Conservation (phyloP, 2,329 filamentous ascomycete genomes). For the Leptographium flavum region DNA sequence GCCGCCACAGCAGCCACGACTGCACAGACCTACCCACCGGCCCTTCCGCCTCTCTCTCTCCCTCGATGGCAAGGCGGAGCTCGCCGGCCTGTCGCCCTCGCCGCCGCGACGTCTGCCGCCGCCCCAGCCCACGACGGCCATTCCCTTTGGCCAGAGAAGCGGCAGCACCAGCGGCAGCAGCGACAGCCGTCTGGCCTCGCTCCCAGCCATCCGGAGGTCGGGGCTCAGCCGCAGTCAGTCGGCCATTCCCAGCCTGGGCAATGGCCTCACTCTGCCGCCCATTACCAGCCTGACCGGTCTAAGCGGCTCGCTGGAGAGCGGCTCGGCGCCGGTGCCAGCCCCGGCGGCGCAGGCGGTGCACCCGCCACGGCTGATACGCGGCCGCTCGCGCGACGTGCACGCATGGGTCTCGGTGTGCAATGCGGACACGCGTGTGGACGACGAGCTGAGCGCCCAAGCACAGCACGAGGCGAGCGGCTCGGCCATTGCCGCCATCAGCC, state of each 20-base stretch:
- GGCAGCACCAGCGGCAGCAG: slow-evolving; percentile 2
- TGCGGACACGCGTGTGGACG: slow-evolving; percentile 50
- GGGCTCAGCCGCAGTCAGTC: slow-evolving; percentile 59
- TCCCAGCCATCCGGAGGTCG: slow-evolving; percentile 32
- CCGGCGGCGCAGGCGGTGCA: slow-evolving; percentile 4
- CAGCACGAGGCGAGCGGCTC: slow-evolving; percentile 70
- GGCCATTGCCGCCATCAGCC: slow-evolving; percentile 65
- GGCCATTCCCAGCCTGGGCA: slow-evolving; percentile 39
- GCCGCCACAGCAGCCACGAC: slow-evolving; percentile 1
- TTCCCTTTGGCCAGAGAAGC: background rate
- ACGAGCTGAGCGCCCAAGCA: slow-evolving; percentile 66
- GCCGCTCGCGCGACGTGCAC: slow-evolving; percentile 72
- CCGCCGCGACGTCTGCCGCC: slow-evolving; percentile 49
- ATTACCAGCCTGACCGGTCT: slow-evolving; percentile 38
- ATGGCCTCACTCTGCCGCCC: slow-evolving; percentile 38
- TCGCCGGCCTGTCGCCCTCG: slow-evolving; percentile 52
- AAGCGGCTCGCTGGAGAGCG: slow-evolving; percentile 23
- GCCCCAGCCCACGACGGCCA: slow-evolving; percentile 17
- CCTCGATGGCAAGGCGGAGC: slow-evolving; percentile 78
- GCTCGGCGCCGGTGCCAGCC: slow-evolving; percentile 5
- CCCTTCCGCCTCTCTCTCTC: slow-evolving; percentile 67
- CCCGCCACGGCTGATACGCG: slow-evolving; percentile 41
- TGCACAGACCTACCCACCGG: slow-evolving; percentile 17
- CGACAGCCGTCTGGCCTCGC: slow-evolving; percentile 24
- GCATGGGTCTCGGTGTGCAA: slow-evolving; percentile 89